These are phyloP conservation scores for Clarkia xantiana DNA, from an alignment of 345 rosid species.

Conservation along the genomic window DNA sequence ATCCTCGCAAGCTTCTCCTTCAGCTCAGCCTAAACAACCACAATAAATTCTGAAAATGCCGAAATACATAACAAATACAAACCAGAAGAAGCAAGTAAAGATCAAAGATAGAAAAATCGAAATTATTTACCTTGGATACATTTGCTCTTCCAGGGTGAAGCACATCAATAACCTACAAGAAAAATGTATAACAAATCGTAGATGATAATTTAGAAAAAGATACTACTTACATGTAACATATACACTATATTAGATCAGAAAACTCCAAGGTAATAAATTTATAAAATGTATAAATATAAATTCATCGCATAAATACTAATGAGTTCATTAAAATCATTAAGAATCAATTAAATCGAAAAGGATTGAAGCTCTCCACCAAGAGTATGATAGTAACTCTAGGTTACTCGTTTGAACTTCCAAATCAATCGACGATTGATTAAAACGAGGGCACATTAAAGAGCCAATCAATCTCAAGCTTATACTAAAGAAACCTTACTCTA, in stretches of 20 bases:
- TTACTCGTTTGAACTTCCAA: no score
- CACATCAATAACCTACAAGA: conserved; percentile 44
- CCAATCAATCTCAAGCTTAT: no score
- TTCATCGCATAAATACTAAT: no score
- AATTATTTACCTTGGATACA: conserved; percentile 51
- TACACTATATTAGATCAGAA: background rate
- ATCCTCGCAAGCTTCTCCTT: conserved; percentile 43
- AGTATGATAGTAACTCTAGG: no score
- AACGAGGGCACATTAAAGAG: no score
- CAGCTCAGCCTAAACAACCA: conserved; percentile 32
- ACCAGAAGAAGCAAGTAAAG: background rate
- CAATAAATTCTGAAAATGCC: background rate
- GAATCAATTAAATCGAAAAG: no score
- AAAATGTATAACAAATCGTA: background rate
- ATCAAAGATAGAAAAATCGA: background rate
- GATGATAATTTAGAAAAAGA: no score
- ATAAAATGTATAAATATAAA: no score
- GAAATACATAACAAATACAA: background rate
- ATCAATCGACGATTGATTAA: no score
- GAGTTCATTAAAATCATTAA: no score
- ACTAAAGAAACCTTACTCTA: no score
- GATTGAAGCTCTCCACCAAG: no score
- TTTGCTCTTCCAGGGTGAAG: conserved; percentile 65
- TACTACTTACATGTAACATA: background rate
- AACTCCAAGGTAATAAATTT: background rate